phyloP scores from a whole-genome alignment of 192 early-diverging fungal species.

The Kickxella alabastrina region DNA sequence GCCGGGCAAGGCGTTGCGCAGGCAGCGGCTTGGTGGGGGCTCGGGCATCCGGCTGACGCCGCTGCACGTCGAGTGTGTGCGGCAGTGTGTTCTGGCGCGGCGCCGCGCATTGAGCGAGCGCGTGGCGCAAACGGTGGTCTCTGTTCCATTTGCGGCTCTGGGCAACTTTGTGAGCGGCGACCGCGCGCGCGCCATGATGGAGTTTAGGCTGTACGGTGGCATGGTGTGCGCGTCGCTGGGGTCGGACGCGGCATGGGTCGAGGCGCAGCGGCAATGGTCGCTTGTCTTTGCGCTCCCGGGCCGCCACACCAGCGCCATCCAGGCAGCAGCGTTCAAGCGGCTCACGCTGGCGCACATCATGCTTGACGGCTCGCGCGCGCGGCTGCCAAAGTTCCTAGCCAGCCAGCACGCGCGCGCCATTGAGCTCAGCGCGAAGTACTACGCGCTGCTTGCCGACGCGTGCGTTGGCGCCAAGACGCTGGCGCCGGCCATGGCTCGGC shows the following conservation, averaged over 20 bases:
- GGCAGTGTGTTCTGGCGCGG: slow-evolving; percentile 27
- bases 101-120: slow-evolving; percentile 16
- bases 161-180: slow-evolving; percentile 2
- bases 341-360: slow-evolving; percentile 13
- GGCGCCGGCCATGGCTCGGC: background rate
- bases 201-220: slow-evolving; percentile 35
- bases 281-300: slow-evolving; percentile 39
- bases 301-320: slow-evolving; percentile 27
- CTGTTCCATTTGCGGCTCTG: slow-evolving; percentile 19
- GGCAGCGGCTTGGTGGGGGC: slow-evolving; percentile 4
- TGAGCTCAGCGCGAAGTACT: slow-evolving; percentile 13
- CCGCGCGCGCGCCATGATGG: slow-evolving; percentile 22
- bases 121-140: slow-evolving; percentile 5
- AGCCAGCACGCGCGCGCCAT: slow-evolving; percentile 17
- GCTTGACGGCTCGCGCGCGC: slow-evolving; percentile 4
- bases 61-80: slow-evolving; percentile 39
- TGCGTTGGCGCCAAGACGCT: slow-evolving; percentile 9
- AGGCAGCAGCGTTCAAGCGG: slow-evolving; percentile 35
- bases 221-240: slow-evolving; percentile 38
- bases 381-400: slow-evolving; percentile 30
- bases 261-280: slow-evolving; percentile 30
- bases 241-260: background rate
- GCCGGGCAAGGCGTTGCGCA: slow-evolving; percentile 1
- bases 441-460: slow-evolving; percentile 20
- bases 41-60: slow-evolving; percentile 33